Evolutionary conservation across 1,284 basidiomycete species (phyloP).

Genomic region (Bjerkandera adusta): DNA sequence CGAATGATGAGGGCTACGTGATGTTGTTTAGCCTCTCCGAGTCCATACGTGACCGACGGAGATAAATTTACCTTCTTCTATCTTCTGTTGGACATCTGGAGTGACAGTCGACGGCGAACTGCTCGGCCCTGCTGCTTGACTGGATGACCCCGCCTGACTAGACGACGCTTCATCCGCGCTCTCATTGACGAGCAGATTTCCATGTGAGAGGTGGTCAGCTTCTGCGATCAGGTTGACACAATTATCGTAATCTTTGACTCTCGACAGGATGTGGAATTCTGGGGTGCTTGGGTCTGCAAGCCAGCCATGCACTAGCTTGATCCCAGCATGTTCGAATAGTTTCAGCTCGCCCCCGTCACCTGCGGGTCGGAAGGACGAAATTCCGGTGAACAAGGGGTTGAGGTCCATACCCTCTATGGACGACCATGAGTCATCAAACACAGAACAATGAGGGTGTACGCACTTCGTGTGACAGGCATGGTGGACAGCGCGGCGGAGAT

Average conservation of each 20-base stretch:
- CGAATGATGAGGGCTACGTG: constrained; percentile 62
- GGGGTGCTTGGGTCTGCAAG: constrained; percentile 74
- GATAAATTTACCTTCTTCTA: constrained; percentile 59
- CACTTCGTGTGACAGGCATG: constrained; percentile 82
- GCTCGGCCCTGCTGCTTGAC: constrained; percentile 5
- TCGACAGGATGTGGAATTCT: constrained; percentile 55
- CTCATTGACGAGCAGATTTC: constrained; percentile 47
- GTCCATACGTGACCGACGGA: not conserved
- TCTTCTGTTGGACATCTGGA: constrained; percentile 52
- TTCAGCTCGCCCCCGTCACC: constrained; percentile 71
- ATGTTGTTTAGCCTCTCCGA: not conserved
- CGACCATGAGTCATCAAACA: not conserved
- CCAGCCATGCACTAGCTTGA: constrained; percentile 89
- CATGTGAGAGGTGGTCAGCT: constrained; percentile 70
- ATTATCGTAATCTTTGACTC: constrained; percentile 63
- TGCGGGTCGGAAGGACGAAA: constrained; percentile 65
- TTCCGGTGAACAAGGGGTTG: constrained; percentile 76
- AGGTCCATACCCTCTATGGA: constrained; percentile 75
- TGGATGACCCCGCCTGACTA: too few species aligned
- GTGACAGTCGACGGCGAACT: constrained; percentile 36
- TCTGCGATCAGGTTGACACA: constrained; percentile 74
- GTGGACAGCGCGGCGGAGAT: constrained; percentile 78
- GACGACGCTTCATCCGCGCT: constrained; percentile 26
- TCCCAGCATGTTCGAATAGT: constrained; percentile 80
- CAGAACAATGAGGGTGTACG: constrained; percentile 25